A percentile compares a stretch with the other conserved stretches of the same genome.
Conservation (phyloP, 2,329 filamentous ascomycete species). For the Thelonectria olida region DNA sequence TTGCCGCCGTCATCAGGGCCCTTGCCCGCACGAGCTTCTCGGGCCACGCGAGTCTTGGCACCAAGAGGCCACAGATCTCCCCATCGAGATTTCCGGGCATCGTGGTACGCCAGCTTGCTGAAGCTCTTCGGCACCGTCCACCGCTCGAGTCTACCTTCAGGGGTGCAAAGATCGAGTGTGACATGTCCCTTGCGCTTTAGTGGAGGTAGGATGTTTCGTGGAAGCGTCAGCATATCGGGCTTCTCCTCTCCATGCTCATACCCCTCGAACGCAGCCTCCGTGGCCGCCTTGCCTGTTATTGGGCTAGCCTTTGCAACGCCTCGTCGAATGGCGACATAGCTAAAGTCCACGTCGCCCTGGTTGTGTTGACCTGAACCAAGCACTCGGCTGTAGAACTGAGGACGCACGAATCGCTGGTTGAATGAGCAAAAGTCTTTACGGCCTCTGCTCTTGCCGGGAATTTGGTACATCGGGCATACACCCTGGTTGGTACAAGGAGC, state of each 20-base stretch:
- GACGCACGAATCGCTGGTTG: constrained; percentile 86
- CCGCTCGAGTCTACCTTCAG: constrained; percentile 84
- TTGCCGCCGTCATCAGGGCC: constrained; percentile 58
- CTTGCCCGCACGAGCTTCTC: constrained; percentile 69
- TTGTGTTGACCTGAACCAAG: constrained; percentile 76
- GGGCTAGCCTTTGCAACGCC: constrained; percentile 59
- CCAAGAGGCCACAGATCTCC: constrained; percentile 96
- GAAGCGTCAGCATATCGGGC: constrained; percentile 74
- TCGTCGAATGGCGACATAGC: constrained; percentile 86
- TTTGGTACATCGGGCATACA: constrained; percentile 87
- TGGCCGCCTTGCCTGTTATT: constrained; percentile 63
- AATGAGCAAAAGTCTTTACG: constrained; percentile 94
- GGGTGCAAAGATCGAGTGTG: constrained; percentile 90
- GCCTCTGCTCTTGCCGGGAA: constrained; percentile 73
- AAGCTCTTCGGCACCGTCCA: constrained; percentile 91
- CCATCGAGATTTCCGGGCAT: constrained; percentile 90
- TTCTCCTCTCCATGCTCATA: constrained; percentile 64
- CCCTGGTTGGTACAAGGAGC: constrained; percentile 89
- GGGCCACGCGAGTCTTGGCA: constrained; percentile 80
- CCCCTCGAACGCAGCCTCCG: constrained; percentile 75
- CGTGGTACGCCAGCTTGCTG: constrained; percentile 84
- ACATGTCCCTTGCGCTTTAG: constrained; percentile 91
- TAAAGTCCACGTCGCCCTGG: constrained; percentile 91
- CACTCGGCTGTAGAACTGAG: constrained; percentile 81
- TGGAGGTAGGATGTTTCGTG: constrained; percentile 80